Base-by-base conservation (phyloP, 768 basidiomycete species). In the Phlebiopsis gigantea region DNA sequence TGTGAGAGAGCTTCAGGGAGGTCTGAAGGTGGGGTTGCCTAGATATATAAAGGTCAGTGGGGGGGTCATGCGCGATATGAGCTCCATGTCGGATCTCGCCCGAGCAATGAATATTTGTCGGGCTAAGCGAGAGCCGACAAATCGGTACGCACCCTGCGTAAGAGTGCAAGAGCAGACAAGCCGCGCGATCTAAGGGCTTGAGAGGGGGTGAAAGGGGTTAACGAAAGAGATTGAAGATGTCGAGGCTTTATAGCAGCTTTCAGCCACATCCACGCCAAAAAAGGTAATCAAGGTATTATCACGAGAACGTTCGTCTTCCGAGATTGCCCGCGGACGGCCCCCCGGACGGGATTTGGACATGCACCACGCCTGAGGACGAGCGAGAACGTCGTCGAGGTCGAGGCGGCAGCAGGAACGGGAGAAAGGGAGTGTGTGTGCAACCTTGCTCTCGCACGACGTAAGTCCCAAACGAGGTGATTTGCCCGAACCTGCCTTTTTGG, bases 311-410 rank as follows among this genome's bases (percentile, higher is more conserved):
- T 21, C 34, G 26, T 29, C 42, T 56, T 58, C 62, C 62, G 62
- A 57, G 57, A 50, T 55, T 57, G 60, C 54, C 62, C 62, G 62
- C 46, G 29, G 50, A 43, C 62, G 62, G 62, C 55, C 58, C 57
- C 61, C 62, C 62, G 62, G 53, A 56, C 56, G 60, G 56, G 53
- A 54, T 44, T 26, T 28, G 45, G 31, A 42, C 31, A 8, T 21
- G 22, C 19, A 15, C 50, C 50, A 39, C 31, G 50, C 39, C 44
- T 39, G 12, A 39, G 17, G 34, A 39, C 17, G 17, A 17, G 34
- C 34, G 34, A 39, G 12, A 17, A 17, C 47, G 47, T 29, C 47
- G 47, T 48, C 47, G 47, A 26, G 1, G 47, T 26, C 14, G 26
- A 21, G 29, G 47, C 17, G 15, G 30, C 15, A 29, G 47, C 28